phyloP scores from a whole-genome alignment of 306 rosid genomes.

The Benincasa hispida region DNA sequence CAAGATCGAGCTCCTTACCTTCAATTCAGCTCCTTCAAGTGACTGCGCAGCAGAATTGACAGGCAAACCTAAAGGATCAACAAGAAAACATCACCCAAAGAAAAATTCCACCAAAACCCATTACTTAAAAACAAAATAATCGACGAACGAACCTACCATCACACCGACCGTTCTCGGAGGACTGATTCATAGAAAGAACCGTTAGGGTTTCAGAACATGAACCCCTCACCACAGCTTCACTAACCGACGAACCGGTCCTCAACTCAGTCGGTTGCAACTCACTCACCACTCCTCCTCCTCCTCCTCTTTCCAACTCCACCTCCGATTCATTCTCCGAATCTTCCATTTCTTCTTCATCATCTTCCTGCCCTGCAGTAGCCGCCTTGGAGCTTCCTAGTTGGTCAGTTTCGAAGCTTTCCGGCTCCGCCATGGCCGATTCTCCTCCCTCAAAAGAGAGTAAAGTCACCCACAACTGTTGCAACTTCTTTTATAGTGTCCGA shows the following conservation, averaged over 20 bases:
- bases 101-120: constrained; percentile 1
- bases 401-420: constrained; percentile 22
- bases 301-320: constrained; percentile 9
- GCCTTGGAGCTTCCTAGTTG: constrained; percentile 11
- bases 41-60: constrained; percentile 19
- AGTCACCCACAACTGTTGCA: constrained; percentile 9
- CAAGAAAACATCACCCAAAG: constrained; percentile 4
- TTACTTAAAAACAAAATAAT: background rate
- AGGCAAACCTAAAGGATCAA: constrained; percentile 36
- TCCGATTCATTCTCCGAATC: constrained; percentile 11
- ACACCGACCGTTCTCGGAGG: constrained; percentile 18
- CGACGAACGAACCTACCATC: constrained; percentile 22
- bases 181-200: constrained; percentile 16
- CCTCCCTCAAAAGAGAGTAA: constrained; percentile 16
- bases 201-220: constrained; percentile 55
- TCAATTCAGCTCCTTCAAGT: constrained; percentile 25
- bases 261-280: constrained; percentile 17
- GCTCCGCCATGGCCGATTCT: constrained; percentile 49
- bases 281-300: background rate
- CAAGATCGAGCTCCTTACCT: constrained; percentile 42
- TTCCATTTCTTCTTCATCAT: background rate
- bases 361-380: constrained; percentile 5
- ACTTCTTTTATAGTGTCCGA: constrained; percentile 21
- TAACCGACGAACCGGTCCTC: background rate
- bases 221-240: background rate